Evolutionary conservation across 305 asterid species (phyloP).

Genomic region (Solanum hybrid): DNA sequence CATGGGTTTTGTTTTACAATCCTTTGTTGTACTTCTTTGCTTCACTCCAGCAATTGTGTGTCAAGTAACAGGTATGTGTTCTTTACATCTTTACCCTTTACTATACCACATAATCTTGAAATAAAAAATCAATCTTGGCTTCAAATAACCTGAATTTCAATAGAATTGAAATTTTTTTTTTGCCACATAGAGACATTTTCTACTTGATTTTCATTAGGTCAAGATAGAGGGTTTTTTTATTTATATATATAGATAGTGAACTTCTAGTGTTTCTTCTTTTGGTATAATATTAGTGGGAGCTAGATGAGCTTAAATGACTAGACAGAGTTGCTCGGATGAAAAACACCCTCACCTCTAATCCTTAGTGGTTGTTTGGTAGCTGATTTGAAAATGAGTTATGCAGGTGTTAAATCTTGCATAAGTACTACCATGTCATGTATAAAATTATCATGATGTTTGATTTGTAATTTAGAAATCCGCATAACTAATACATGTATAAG

Average conservation of each 20-base stretch:
- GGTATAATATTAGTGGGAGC: background rate
- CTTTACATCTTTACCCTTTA: background rate
- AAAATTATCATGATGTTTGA: background rate
- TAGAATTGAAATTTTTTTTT: background rate
- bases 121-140: background rate
- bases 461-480: background rate
- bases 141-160: background rate
- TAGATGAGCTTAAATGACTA: background rate
- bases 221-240: background rate
- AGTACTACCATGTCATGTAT: background rate
- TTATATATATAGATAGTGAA: background rate
- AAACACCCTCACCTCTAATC: background rate
- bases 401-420: background rate
- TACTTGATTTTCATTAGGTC: background rate
- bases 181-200: background rate
- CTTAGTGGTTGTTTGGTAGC: background rate
- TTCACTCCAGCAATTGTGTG: slow-evolving; percentile 38
- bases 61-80: slow-evolving; percentile 70
- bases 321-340: background rate
- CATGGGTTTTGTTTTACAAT: slow-evolving; percentile 35
- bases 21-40: slow-evolving; percentile 25
- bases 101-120: background rate
- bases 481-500: background rate
- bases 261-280: background rate
- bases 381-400: background rate